Evolutionary conservation across 2,329 filamentous ascomycete species (phyloP).

Genomic region (Colletotrichum sp.): DNA sequence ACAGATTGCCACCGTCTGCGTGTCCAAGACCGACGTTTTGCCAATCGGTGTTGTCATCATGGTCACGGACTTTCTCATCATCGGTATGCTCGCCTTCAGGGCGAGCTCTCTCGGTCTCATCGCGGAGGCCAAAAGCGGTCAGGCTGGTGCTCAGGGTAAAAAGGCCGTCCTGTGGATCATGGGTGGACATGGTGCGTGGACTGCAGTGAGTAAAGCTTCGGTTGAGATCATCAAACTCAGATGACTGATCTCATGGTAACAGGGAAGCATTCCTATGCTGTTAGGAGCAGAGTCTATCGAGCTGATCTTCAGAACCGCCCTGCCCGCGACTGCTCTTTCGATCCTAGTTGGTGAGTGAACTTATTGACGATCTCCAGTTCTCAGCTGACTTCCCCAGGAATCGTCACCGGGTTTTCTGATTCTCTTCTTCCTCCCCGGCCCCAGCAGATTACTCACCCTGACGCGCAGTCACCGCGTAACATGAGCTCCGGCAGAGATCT

Average conservation of each 20-base stretch:
- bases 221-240: background rate
- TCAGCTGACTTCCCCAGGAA: constrained; percentile 23
- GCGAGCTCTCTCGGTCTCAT: constrained; percentile 42
- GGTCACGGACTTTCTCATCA: constrained; percentile 49
- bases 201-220: constrained; percentile 46
- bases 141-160: constrained; percentile 31
- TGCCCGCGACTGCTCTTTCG: constrained; percentile 56
- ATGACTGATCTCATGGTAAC: constrained; percentile 10
- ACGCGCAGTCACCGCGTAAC: constrained; percentile 42
- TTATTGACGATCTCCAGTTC: background rate
- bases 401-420: constrained; percentile 43
- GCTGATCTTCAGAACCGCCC: constrained; percentile 50
- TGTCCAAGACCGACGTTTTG: constrained; percentile 49
- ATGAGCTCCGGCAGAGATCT: constrained; percentile 39
- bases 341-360: constrained; percentile 51
- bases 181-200: constrained; percentile 57
- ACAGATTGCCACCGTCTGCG: constrained; percentile 57
- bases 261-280: constrained; percentile 58
- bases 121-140: constrained; percentile 34
- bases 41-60: constrained; percentile 51
- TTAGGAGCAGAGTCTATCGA: constrained; percentile 49
- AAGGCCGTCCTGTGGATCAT: constrained; percentile 48
- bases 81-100: constrained; percentile 45
- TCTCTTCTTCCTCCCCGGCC: constrained; percentile 34
- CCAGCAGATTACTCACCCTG: constrained; percentile 33